Base-by-base conservation (phyloP, 495 filamentous ascomycete species). In the Lasiosphaeria miniovina region DNA sequence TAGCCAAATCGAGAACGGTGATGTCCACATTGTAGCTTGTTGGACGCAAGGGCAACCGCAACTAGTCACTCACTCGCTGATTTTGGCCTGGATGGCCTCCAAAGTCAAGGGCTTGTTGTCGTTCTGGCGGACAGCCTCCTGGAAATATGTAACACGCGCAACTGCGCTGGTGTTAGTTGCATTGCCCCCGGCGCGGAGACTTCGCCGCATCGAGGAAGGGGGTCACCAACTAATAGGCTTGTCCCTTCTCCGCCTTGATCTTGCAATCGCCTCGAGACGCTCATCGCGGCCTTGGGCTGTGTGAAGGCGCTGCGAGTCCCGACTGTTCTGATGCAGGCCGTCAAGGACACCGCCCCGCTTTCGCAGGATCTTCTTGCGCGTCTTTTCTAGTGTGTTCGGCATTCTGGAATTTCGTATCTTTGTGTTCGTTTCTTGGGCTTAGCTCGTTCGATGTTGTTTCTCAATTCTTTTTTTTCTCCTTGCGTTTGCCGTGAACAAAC, bases 291-390 rank as follows among this genome's bases (percentile, higher is more conserved):
- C 80, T 58, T 81, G 80, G 14, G 91, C 92, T 36, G 84, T 80
- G 66, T 90, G 88, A 57, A 97, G 73, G 49, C 86, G 82, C 63
- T 86, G 85, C 8, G 80, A 85, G 74, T 95, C 89, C 60, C 91
- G 81, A 67, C 90, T 94, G 71, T 90, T 89, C 67, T 90, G 86
- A 69, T 97, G 91, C 12, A 97, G 78, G 12, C 86, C 80, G 31
- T 83, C 82, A 52, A 88, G 78, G 14, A 78, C 78, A 14, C 83
- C 84, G 52, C 84, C 83, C 74, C 89, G 89, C 75, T 87, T 87
- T 77, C 93, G 93, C 24, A 84, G 71, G 52, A 96, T 89, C 59
- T 90, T 84, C 76, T 96, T 97, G 57, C 90, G 86, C 41, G 92
- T 86, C 65, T 92, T 96, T 52, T 83, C 72, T 12, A 95, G 69